These are phyloP conservation scores for Ceratocystis harringtonii DNA, from an alignment of 2,329 filamentous ascomycete species.

Conservation along the genomic window DNA sequence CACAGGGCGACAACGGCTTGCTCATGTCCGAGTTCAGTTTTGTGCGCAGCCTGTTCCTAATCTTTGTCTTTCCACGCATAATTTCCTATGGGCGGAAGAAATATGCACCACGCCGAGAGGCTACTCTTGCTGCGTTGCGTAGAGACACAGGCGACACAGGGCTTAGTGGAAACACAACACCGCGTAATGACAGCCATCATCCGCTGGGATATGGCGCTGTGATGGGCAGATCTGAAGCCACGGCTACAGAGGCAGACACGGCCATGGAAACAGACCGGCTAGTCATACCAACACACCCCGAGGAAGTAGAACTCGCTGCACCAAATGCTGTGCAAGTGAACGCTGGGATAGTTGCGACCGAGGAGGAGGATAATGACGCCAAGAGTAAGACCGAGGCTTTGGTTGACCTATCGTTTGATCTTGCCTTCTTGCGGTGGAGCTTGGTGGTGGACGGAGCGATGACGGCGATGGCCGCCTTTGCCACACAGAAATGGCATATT, in stretches of 20 bases:
- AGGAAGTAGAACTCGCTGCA: constrained; percentile 29
- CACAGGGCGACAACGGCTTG: constrained; percentile 40
- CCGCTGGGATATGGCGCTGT: constrained; percentile 8
- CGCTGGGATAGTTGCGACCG: constrained; percentile 22
- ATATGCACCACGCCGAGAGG: constrained; percentile 10
- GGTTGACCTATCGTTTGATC: constrained; percentile 41
- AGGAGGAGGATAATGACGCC: constrained; percentile 27
- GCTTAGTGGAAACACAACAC: constrained; percentile 6
- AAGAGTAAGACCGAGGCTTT: constrained; percentile 20
- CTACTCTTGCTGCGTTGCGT: constrained; percentile 14
- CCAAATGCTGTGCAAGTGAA: constrained; percentile 34
- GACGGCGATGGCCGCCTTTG: constrained; percentile 48
- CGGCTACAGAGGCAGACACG: background rate
- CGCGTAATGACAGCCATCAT: constrained; percentile 4
- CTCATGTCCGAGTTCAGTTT: constrained; percentile 42
- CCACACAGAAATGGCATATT: constrained; percentile 50
- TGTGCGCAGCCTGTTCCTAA: constrained; percentile 39
- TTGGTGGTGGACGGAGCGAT: constrained; percentile 49
- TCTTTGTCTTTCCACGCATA: constrained; percentile 38
- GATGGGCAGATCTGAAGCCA: constrained; percentile 5
- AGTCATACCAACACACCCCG: constrained; percentile 27
- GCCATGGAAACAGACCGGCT: background rate
- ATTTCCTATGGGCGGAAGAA: constrained; percentile 31
- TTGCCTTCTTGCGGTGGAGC: constrained; percentile 52
- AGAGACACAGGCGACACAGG: background rate